phyloP scores from a whole-genome alignment of 2,329 filamentous ascomycete genomes.

The Aureobasidium sp. region DNA sequence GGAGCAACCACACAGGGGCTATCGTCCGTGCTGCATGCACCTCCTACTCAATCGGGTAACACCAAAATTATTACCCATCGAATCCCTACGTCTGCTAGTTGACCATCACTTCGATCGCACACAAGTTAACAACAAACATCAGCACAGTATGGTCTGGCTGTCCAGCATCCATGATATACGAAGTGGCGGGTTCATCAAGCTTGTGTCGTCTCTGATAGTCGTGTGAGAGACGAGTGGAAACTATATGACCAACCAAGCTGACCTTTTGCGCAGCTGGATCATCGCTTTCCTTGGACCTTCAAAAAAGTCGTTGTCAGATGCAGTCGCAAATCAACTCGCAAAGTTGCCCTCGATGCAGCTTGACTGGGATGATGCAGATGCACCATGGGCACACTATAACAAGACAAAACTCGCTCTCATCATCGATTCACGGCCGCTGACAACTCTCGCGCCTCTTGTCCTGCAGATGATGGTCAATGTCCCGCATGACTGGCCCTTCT shows the following conservation, averaged over 20 bases:
- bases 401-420: not conserved
- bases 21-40: not conserved
- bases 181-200: not conserved
- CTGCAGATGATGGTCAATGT: not conserved
- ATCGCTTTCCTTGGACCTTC: not conserved
- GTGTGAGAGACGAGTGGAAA: not conserved
- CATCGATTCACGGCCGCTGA: not conserved
- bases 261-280: not conserved
- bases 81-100: not conserved
- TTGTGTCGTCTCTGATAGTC: not conserved
- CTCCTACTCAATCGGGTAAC: not conserved
- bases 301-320: not conserved
- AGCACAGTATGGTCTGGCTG: not conserved
- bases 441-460: not conserved
- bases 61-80: not conserved
- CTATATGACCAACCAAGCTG: not conserved
- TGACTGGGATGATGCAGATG: not conserved
- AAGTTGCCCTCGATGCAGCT: not conserved
- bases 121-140: not conserved
- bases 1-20: not conserved
- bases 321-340: not conserved
- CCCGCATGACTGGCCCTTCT: not conserved
- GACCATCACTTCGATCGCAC: not conserved
- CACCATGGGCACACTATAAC: not conserved
- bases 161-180: not conserved